Base-by-base conservation (phyloP, 2,329 filamentous ascomycete species). In the Helotiales sp. region DNA sequence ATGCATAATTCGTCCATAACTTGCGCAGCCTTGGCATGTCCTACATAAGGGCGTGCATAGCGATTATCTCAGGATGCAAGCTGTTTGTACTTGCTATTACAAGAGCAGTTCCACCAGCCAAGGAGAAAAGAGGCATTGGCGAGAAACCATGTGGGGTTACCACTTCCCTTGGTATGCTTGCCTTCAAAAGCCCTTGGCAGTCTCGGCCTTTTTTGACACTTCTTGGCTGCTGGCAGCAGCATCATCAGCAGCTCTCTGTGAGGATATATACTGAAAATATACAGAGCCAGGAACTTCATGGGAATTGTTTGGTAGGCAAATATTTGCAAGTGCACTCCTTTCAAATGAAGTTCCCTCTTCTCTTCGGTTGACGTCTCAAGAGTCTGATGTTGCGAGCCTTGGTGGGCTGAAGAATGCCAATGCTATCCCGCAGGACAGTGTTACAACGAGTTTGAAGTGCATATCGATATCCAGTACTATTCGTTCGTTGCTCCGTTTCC, bases 1-100 rank as follows among this genome's bases (percentile, higher is more conserved):
- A n/a, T n/a, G 52, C 30, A 57, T 57, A 57, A 57, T 57, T 57
- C 52, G 52, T 37, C 52, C 52, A 24, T 37, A 57, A 57, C n/a
- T 37, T 32, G 52, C 28, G 30, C 30, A 22, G 52, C 15, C 52
- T 40, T 57, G 52, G 52, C 52, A n/a, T 6, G 6, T 7, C 3
- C 15, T 57, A 30, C 52, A 57, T 34, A 57, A 57, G 10, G 24
- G 37, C 37, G 8, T 17, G 49, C n/a, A 57, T 32, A 32, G n/a
- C n/a, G n/a, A n/a, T n/a, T n/a, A n/a, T n/a, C n/a, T n/a, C n/a
- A n/a, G 37, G 10, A 32, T 15, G 28, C 30, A 37, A 3, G 17
- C 28, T 26, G 13, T 32, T 8, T 54, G 30, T 11, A 8, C n/a
- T n/a, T n/a, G n/a, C n/a, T n/a, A n/a, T n/a, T n/a, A n/a, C n/a